Conservation (phyloP, 164 flowering plant species). For the Sedum album region DNA sequence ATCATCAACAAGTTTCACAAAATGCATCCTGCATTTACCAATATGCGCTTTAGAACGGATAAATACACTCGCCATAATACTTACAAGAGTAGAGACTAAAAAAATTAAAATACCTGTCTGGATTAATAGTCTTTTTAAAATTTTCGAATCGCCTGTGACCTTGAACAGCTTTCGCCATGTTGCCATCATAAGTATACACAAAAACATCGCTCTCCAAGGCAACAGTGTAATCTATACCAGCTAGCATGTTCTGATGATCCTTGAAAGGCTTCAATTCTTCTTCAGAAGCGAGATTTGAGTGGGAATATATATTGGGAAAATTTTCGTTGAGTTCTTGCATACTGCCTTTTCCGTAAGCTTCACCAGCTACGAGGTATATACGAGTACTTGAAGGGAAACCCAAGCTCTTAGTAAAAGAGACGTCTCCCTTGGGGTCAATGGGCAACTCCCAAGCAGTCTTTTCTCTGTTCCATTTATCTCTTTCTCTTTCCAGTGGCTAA, state of each 20-base stretch:
- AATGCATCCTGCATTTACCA: slow-evolving; percentile 57
- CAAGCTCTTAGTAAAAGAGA: slow-evolving; percentile 72
- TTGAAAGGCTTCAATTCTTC: slow-evolving; percentile 74
- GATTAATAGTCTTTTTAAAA: slow-evolving; percentile 83
- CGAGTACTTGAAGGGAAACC: slow-evolving; percentile 68
- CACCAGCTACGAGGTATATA: slow-evolving; percentile 94
- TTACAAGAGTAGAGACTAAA: neutral
- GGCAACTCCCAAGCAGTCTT: slow-evolving; percentile 89
- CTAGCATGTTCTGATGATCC: slow-evolving; percentile 93
- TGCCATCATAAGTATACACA: slow-evolving; percentile 91
- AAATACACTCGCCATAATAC: neutral
- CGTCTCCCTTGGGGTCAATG: slow-evolving; percentile 91
- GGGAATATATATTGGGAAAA: slow-evolving; percentile 80
- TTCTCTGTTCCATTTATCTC: slow-evolving; percentile 84
- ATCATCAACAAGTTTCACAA: slow-evolving; percentile 79
- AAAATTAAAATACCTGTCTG: slow-evolving; percentile 56
- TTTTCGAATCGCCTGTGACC: slow-evolving; percentile 94
- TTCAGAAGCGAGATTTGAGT: slow-evolving; percentile 64
- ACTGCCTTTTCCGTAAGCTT: slow-evolving; percentile 86
- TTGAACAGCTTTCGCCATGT: slow-evolving; percentile 99
- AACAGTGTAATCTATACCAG: slow-evolving; percentile 87
- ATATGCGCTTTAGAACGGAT: neutral
- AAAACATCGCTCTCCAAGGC: slow-evolving; percentile 94
- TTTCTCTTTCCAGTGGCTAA: slow-evolving; percentile 97
- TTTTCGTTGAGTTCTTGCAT: slow-evolving; percentile 61